phyloP scores from a whole-genome alignment of 352 stramenopile species.

The Blastocystis hominis region DNA sequence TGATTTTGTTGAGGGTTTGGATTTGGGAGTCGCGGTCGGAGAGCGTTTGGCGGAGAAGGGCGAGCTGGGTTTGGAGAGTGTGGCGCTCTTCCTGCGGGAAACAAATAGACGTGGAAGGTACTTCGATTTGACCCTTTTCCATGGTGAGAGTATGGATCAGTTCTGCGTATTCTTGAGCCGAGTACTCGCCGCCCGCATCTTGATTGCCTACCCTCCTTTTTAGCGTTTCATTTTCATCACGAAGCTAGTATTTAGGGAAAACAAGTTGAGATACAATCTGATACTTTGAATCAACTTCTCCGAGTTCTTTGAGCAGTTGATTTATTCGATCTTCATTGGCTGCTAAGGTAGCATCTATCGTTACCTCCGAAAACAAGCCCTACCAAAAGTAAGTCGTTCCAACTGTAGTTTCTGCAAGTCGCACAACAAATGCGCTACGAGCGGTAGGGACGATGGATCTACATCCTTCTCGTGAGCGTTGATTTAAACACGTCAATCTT shows the following conservation, averaged over 20 bases:
- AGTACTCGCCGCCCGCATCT: not conserved
- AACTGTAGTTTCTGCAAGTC: not conserved
- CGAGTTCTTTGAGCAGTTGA: not conserved
- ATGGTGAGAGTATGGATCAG: slow-evolving; percentile 34
- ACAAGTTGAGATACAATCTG: not conserved
- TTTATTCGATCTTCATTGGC: not conserved
- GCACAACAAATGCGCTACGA: not conserved
- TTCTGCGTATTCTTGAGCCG: not conserved
- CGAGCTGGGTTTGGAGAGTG: not conserved
- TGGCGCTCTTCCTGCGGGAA: not conserved
- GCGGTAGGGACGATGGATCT: not conserved
- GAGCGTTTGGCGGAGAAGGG: not conserved
- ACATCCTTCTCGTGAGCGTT: not conserved
- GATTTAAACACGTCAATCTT: not conserved
- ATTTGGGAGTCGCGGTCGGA: not conserved
- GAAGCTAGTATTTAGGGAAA: not conserved
- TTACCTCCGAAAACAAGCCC: too few species aligned
- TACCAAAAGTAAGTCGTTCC: not conserved
- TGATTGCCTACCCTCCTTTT: not conserved
- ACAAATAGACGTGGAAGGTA: not conserved
- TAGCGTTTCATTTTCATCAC: not conserved
- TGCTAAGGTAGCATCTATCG: not conserved
- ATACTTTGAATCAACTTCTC: not conserved
- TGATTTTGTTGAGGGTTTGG: not conserved
- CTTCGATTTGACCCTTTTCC: slow-evolving; percentile 3